These are phyloP conservation scores for Micractinium conductrix DNA, from an alignment of 139 green algal genomes.

Conservation along the genomic window DNA sequence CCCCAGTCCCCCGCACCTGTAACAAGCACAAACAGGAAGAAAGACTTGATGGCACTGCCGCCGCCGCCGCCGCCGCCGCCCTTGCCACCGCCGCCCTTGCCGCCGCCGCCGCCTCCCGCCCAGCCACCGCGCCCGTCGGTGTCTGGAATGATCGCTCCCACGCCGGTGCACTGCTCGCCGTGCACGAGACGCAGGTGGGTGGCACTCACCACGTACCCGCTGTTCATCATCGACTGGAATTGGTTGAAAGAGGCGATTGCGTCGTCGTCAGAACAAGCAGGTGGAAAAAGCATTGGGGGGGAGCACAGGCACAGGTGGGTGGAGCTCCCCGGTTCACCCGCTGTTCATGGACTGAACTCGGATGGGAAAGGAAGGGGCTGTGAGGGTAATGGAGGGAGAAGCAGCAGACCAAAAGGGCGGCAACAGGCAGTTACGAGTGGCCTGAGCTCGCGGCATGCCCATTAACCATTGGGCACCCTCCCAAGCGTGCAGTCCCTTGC, in stretches of 20 bases:
- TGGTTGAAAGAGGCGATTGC: no score
- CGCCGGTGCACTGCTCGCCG: constrained; percentile 61
- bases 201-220: constrained; percentile 26
- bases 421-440: no score
- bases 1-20: constrained; percentile 9
- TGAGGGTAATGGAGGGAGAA: no score
- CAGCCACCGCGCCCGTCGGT: constrained; percentile 67
- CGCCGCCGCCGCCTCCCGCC: background rate
- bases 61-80: constrained; percentile 6
- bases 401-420: no score
- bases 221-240: constrained; percentile 13
- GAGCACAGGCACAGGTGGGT: background rate
- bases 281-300: background rate
- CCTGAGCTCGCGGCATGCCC: no score
- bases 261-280: background rate
- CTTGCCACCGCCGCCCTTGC: background rate
- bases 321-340: no score
- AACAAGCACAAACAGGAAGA: constrained; percentile 46
- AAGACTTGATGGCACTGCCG: constrained; percentile 12
- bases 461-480: no score
- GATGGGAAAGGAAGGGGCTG: no score
- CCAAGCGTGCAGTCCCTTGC: background rate
- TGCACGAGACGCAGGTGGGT: constrained; percentile 68
- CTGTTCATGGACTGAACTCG: no score
- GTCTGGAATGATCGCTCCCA: constrained; percentile 64